Conservation (phyloP, 164 flowering plant genomes). For the Piper betle region DNA sequence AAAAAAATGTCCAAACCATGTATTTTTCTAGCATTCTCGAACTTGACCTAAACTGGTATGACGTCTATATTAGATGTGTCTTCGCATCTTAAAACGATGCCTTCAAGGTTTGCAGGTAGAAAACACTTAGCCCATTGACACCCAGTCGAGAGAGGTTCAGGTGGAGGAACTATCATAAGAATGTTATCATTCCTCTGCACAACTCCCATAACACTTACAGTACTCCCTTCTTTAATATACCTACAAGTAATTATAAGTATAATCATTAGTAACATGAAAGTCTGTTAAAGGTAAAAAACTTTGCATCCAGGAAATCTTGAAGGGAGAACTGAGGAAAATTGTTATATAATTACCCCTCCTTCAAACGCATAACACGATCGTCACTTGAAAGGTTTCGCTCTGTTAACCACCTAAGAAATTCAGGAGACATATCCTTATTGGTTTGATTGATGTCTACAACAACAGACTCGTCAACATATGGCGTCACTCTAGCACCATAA, state of each 20-base stretch:
- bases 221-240: slow-evolving; percentile 88
- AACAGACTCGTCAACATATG: slow-evolving; percentile 79
- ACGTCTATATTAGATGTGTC: slow-evolving; percentile 68
- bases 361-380: slow-evolving; percentile 78
- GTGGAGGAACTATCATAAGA: slow-evolving; percentile 80
- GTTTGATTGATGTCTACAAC: slow-evolving; percentile 64
- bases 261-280: too few relatives aligned
- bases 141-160: too few relatives aligned
- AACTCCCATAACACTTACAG: slow-evolving; percentile 89
- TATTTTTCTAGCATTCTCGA: slow-evolving; percentile 4
- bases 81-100: slow-evolving; percentile 76
- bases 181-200: slow-evolving; percentile 80
- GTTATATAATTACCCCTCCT: slow-evolving; percentile 60
- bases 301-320: background rate
- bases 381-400: too few relatives aligned
- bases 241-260: slow-evolving; percentile 17
- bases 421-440: slow-evolving; percentile 66
- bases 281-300: too few relatives aligned
- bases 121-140: too few relatives aligned
- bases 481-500: slow-evolving; percentile 77
- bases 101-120: too few relatives aligned
- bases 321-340: background rate
- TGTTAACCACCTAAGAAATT: slow-evolving; percentile 70
- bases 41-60: slow-evolving; percentile 43
- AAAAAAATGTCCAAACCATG: slow-evolving; percentile 18